A percentile compares a stretch with the other conserved stretches of the same genome.
phyloP scores from a whole-genome alignment of 495 filamentous ascomycete species.

The Neurospora sp. region DNA sequence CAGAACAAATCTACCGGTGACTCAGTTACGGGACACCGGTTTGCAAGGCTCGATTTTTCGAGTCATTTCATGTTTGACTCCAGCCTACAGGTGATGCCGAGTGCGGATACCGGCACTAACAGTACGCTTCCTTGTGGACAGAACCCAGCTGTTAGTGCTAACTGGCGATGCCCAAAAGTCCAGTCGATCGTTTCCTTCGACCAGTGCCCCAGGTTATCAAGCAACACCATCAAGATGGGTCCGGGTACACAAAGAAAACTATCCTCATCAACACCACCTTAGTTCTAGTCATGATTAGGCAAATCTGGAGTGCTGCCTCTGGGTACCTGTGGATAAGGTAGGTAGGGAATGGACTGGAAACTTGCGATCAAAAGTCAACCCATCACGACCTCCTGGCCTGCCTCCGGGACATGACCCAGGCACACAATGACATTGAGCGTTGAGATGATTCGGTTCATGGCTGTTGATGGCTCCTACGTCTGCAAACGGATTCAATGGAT shows the following conservation, averaged over 20 bases:
- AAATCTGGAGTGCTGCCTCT: not conserved
- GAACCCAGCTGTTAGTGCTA: not conserved
- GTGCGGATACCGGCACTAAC: not conserved
- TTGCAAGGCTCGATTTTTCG: not conserved
- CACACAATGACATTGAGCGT: not conserved
- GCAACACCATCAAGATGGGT: too few species aligned
- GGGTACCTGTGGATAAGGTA: not conserved
- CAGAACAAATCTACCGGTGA: not conserved
- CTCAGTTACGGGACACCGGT: not conserved
- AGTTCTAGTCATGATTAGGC: not conserved
- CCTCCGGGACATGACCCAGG: not conserved
- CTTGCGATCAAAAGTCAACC: not conserved
- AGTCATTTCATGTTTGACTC: not conserved
- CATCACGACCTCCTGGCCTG: not conserved
- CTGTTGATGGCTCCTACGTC: not conserved
- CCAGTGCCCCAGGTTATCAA: too few species aligned
- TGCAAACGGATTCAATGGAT: not conserved
- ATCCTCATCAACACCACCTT: too few species aligned
- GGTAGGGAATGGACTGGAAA: not conserved
- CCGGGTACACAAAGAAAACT: not conserved
- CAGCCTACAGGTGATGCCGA: not conserved
- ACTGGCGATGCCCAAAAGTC: not conserved
- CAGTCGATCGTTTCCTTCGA: too few species aligned
- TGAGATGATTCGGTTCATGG: not conserved
- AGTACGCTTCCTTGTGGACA: not conserved